These are phyloP conservation scores for Solanum tacnaense DNA, from an alignment of 257 asterid genomes.

Conservation along the genomic window DNA sequence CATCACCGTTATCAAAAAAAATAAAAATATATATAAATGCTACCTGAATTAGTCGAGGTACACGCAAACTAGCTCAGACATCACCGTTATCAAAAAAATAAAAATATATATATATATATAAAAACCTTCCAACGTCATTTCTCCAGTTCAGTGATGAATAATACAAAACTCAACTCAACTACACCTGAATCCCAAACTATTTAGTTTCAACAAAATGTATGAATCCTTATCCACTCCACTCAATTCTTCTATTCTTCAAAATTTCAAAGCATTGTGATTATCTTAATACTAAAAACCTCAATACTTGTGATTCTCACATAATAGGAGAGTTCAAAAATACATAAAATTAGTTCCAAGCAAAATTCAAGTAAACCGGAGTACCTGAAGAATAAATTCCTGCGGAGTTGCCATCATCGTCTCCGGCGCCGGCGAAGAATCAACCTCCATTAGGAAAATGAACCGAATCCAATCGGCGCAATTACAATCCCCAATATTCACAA, in stretches of 20 bases:
- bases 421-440: slow-evolving; percentile 33
- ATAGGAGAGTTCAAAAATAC: neutral
- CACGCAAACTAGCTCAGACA: neutral
- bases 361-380: neutral
- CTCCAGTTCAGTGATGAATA: neutral
- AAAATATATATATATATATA: neutral
- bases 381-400: slow-evolving; percentile 49
- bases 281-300: neutral
- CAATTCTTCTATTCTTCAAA: neutral
- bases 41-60: neutral
- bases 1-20: neutral
- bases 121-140: neutral
- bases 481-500: neutral
- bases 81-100: neutral
- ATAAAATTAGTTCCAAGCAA: neutral
- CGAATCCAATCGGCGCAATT: slow-evolving; percentile 49
- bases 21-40: no score
- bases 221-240: neutral
- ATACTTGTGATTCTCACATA: neutral
- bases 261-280: neutral
- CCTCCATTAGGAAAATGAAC: slow-evolving; percentile 47
- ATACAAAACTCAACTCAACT: neutral
- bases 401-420: slow-evolving; percentile 11
- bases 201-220: neutral
- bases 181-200: neutral